phyloP scores from a whole-genome alignment of 805 yeast species.

The Myxozyma udenii region DNA sequence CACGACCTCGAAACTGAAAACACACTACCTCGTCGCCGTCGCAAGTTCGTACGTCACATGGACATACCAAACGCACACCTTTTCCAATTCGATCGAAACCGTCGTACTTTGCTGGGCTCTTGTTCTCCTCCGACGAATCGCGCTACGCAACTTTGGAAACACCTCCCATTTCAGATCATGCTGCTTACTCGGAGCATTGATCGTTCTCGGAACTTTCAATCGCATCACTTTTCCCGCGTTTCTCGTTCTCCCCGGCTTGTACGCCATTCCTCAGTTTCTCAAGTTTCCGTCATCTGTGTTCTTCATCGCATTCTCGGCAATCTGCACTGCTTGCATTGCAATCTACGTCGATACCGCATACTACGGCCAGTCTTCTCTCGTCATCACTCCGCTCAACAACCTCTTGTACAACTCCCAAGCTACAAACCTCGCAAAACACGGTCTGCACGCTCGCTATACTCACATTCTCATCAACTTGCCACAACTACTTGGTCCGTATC shows the following conservation, averaged over 20 bases:
- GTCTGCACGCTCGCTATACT: conserved; percentile 73
- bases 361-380: conserved; percentile 32
- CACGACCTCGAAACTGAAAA: conserved; percentile 22
- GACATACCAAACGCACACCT: conserved; percentile 79
- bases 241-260: conserved; percentile 56
- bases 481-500: conserved; percentile 73
- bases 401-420: conserved; percentile 61
- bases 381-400: conserved; percentile 76
- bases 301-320: conserved; percentile 10
- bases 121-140: conserved; percentile 44
- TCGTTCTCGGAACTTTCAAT: conserved; percentile 74
- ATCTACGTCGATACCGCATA: conserved; percentile 23
- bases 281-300: conserved; percentile 15
- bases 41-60: conserved; percentile 66
- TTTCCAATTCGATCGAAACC: conserved; percentile 80
- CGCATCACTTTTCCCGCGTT: conserved; percentile 80
- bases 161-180: conserved; percentile 23
- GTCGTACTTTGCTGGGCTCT: conserved; percentile 50
- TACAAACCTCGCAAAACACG: conserved; percentile 69
- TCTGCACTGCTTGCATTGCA: conserved; percentile 8
- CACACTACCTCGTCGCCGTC: conserved; percentile 41
- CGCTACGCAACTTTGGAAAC: conserved; percentile 19
- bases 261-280: conserved; percentile 15
- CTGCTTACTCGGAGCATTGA: conserved; percentile 45
- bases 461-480: conserved; percentile 78